Evolutionary conservation across 139 green algal species (phyloP).

Genomic region (Dunaliella sp.): DNA sequence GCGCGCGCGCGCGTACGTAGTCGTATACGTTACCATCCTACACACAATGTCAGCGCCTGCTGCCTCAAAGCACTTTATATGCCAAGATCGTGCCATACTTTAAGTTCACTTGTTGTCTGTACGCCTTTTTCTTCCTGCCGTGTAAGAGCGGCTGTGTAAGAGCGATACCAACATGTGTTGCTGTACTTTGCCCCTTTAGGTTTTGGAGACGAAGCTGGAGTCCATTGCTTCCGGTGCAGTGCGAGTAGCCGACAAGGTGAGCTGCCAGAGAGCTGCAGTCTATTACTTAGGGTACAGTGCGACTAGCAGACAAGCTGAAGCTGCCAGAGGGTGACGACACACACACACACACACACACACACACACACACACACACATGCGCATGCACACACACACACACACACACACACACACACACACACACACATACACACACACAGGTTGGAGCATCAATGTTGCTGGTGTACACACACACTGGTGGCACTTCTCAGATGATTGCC

Average conservation of each 20-base stretch:
- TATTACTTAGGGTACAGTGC: not conserved
- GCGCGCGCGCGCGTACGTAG: not conserved
- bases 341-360: not conserved
- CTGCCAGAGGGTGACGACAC: no score
- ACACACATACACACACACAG: conserved; percentile 1
- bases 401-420: not conserved
- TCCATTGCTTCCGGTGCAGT: conserved; percentile 79
- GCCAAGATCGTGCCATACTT: conserved; percentile 73
- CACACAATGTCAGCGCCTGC: no score
- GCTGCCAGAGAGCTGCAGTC: not conserved
- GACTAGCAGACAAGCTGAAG: not conserved
- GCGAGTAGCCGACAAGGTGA: conserved; percentile 76
- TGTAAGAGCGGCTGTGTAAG: no score
- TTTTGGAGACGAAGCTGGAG: conserved; percentile 72
- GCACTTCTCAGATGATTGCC: conserved; percentile 76
- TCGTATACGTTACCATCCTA: not conserved
- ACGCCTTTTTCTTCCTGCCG: not conserved
- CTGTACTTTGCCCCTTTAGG: no score
- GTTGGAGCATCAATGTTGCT: conserved; percentile 61
- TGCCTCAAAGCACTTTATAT: conserved; percentile 44
- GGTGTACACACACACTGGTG: conserved; percentile 80
- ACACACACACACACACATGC: not conserved
- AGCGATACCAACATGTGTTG: no score
- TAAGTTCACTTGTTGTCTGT: not conserved
- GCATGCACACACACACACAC: not conserved